phyloP scores from a whole-genome alignment of 768 basidiomycete genomes.

The Boletus barrowsii region DNA sequence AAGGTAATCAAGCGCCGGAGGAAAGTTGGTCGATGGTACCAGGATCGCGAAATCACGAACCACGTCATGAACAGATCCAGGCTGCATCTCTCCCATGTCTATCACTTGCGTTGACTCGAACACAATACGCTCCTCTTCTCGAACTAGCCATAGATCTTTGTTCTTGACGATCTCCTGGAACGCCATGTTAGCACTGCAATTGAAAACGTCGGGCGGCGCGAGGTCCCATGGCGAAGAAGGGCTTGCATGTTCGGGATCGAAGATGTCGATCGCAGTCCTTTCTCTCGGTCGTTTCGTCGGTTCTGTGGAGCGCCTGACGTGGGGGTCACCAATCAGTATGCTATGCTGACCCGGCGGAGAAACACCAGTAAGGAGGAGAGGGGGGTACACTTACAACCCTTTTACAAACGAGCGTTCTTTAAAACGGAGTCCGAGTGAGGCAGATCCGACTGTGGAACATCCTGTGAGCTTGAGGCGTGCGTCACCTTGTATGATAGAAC shows the following conservation, averaged over 20 bases:
- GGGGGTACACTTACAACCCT: background rate
- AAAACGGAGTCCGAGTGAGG: background rate
- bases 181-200: background rate
- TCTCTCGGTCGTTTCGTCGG: background rate
- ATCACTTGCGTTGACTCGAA: conserved; percentile 9
- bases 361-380: background rate
- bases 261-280: background rate
- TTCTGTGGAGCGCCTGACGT: conserved; percentile 1
- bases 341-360: too few species aligned
- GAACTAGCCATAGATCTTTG: conserved; percentile 6
- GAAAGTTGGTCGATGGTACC: conserved; percentile 16
- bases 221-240: background rate
- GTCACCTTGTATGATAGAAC: background rate
- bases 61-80: background rate
- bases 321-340: background rate
- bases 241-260: background rate
- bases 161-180: background rate
- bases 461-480: background rate
- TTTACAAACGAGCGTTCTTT: conserved; percentile 3
- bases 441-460: background rate
- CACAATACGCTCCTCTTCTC: conserved; percentile 13
- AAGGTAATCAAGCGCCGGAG: conserved; percentile 7
- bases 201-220: background rate
- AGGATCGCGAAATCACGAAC: conserved; percentile 8
- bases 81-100: background rate